A percentile compares a stretch with the other conserved stretches of the same genome.
Conservation (phyloP, 176 grass and related monocot genomes). For the Juncus inflexus region DNA sequence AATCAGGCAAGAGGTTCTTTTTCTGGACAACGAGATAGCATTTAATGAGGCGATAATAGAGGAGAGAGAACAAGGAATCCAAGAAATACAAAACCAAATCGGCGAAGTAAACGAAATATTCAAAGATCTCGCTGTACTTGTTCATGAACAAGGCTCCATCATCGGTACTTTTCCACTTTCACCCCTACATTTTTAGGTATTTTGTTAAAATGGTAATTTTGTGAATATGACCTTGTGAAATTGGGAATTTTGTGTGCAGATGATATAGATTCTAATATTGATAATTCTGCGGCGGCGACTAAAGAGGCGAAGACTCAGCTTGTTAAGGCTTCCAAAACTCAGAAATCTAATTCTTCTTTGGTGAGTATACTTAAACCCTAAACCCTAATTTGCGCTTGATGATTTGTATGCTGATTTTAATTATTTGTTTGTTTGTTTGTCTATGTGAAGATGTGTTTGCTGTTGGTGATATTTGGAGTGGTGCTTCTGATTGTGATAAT, state of each 20-base stretch:
- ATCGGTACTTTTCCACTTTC: constrained; percentile 39
- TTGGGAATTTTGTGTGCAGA: constrained; percentile 34
- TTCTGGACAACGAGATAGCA: constrained; percentile 92
- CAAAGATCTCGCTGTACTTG: constrained; percentile 90
- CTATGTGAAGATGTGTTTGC: constrained; percentile 40
- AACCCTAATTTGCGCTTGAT: too few species aligned
- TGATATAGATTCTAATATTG: constrained; percentile 74
- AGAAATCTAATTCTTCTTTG: constrained; percentile 89
- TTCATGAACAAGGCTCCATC: constrained; percentile 70
- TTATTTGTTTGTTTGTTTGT: background rate
- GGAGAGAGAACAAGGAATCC: constrained; percentile 86
- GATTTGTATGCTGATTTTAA: background rate
- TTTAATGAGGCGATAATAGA: constrained; percentile 94
- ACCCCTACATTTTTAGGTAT: background rate
- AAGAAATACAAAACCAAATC: constrained; percentile 97
- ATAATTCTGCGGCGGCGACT: constrained; percentile 61
- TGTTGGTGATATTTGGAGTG: constrained; percentile 46
- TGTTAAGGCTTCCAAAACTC: constrained; percentile 58
- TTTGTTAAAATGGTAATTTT: too few species aligned
- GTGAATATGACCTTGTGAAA: background rate
- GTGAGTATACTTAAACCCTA: constrained; percentile 22
- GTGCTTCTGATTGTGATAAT: constrained; percentile 49
- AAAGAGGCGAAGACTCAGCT: constrained; percentile 58
- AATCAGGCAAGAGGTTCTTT: constrained; percentile 69
- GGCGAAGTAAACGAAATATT: constrained; percentile 91